Evolutionary conservation across 805 yeast species (phyloP).

Genomic region (Yarrowia hollandica): DNA sequence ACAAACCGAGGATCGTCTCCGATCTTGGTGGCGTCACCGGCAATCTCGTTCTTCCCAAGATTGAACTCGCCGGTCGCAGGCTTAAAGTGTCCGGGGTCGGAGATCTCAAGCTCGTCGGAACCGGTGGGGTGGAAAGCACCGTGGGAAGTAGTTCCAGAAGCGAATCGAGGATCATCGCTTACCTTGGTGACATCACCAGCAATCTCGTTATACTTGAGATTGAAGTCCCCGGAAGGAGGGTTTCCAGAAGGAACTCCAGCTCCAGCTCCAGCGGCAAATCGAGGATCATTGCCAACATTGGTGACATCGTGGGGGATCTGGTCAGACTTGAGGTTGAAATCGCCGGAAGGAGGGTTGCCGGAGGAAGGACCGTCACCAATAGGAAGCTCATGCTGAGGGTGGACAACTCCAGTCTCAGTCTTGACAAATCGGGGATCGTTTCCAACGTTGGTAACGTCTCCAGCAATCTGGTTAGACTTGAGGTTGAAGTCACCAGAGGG

Average conservation of each 20-base stretch:
- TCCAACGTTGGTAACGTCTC: background rate
- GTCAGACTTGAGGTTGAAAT: background rate
- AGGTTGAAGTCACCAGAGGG: background rate
- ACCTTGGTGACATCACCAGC: background rate
- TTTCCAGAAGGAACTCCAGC: background rate
- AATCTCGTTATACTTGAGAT: background rate
- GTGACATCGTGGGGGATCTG: background rate
- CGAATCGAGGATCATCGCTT: background rate
- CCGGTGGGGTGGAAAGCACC: background rate
- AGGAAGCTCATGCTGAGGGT: background rate
- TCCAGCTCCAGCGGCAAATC: background rate
- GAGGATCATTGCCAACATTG: background rate
- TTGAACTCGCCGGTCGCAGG: background rate
- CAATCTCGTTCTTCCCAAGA: background rate
- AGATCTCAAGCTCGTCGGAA: background rate
- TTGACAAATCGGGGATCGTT: constrained; percentile 2
- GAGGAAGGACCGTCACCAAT: background rate
- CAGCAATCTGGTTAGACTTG: background rate
- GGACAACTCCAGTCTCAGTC: background rate
- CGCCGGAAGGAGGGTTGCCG: background rate
- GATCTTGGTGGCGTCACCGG: background rate
- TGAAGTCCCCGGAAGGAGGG: constrained; percentile 5
- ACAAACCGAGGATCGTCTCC: constrained; percentile 1
- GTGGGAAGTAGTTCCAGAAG: background rate
- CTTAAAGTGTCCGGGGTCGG: constrained; percentile 1